Base-by-base conservation (phyloP, 208 protist species). In the Leishmania lainsoni region DNA sequence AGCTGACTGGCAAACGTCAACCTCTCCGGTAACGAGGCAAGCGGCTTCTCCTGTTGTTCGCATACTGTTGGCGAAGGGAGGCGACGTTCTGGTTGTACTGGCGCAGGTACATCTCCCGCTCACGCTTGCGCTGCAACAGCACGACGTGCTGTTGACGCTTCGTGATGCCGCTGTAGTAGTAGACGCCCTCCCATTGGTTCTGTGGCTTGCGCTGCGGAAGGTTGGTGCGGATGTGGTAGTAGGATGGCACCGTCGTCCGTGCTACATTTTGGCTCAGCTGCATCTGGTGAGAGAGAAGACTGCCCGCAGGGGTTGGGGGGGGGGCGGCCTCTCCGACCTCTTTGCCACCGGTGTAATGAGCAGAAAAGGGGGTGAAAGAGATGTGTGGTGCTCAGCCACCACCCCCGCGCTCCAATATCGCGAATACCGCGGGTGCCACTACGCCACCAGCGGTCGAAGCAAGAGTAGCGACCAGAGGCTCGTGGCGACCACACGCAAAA, bases 111-210 rank as follows among this genome's bases (percentile, higher is more conserved):
- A 66, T 45, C 72, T 87, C 81, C 5, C 90, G 81, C 54, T 91
- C 88, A 22, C 89, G 91, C 83, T 95, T 95, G 75, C 92, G 92
- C 81, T 95, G 91, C 52, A 97, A 81, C 35, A 96, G 81, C 42
- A 94, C 69, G 20, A 92, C 85, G 76, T 94, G 94, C 52, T 92
- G 94, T 75, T 97, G 94, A 0, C 92, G 87, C 65, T 89, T 91
- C 32, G 91, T 96, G 70, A 94, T 93, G 22, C 94, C 94, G 69
- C 92, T 95, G 76, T 83, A 96, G 87, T 97, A 97, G 83, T 93
- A 95, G 22, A 97, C 94, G 32, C 91, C 91, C 79, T 96, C 90
- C 92, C 94, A 97, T 78, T 97, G 94, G 66, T 96, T 95, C 69
- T 91, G 91, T 42, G 92, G 92, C 80, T 95, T 96, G 69, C 92